Evolutionary conservation across 2,329 filamentous ascomycete species (phyloP).

Genomic region (Didymosphaeria variabile): DNA sequence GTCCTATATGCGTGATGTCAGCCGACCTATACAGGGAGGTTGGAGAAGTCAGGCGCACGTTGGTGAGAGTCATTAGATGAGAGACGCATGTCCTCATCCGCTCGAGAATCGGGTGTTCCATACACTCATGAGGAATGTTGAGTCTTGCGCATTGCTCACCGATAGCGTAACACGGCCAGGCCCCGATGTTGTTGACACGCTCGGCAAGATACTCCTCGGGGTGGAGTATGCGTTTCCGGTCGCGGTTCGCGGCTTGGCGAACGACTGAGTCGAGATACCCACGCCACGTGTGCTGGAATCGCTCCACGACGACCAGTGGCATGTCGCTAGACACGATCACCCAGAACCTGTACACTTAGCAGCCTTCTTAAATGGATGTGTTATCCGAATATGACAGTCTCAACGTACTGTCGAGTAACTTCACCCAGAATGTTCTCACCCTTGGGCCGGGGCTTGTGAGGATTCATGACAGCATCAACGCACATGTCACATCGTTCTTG

Average conservation of each 20-base stretch:
- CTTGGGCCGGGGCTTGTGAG: constrained; percentile 6
- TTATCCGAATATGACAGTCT: background rate
- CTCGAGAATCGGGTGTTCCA: constrained; percentile 7
- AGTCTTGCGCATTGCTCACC: constrained; percentile 3
- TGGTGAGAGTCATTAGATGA: constrained; percentile 3
- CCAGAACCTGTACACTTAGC: constrained; percentile 1
- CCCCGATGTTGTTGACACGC: constrained; percentile 5
- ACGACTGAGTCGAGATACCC: constrained; percentile 6
- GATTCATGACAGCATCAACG: constrained; percentile 5
- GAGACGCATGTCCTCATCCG: constrained; percentile 3
- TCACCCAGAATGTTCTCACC: constrained; percentile 4
- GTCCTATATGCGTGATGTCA: constrained; percentile 1
- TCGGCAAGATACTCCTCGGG: constrained; percentile 5
- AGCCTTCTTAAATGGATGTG: constrained; percentile 1
- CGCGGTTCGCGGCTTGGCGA: constrained; percentile 6
- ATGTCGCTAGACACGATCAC: background rate
- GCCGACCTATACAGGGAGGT: background rate
- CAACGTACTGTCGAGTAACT: constrained; percentile 7
- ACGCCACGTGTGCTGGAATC: constrained; percentile 5
- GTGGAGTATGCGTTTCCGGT: constrained; percentile 7
- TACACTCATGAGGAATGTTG: constrained; percentile 5
- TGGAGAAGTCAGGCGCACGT: background rate
- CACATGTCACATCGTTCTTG: constrained; percentile 6
- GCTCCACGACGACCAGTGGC: constrained; percentile 4
- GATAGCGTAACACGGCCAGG: constrained; percentile 4